Base-by-base conservation (phyloP, 768 basidiomycete species). In the Chiua virens region DNA sequence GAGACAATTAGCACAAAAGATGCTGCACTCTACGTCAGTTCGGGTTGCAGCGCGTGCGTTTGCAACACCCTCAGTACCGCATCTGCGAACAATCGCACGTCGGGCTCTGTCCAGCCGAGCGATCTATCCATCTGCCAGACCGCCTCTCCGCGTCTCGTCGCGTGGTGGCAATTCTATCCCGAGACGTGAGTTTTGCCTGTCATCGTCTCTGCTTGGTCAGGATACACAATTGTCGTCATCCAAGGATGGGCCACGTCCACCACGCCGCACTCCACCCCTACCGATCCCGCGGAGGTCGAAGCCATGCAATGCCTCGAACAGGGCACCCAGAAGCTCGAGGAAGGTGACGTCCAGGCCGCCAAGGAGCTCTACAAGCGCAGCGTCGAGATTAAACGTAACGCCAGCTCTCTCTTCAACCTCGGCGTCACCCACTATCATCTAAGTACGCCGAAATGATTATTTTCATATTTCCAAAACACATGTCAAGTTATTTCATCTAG, bases 381-480 rank as follows among this genome's bases (percentile, higher is more conserved):
- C 61, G 80, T 85, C 25, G 84, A 91, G 62, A 89, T 93, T 50
- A 85, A 86, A 65, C 80, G 83, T 52, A 88, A 79, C 48, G 87
- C 89, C 10, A 89, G 86, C 66, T 85, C 87, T 13, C 77, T 93
- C 35, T 93, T 92, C 71, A 93, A 93, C 65, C 78, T 92, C 14
- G 91, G 92, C 38, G 92, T 93, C 27, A 91, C 92, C 5, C 85
- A 90, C 63, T 93, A 92, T 67, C 91, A 93, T 68, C 79, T 92
- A 42, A 92, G 90, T 92, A 65, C 51, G 84, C 76, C 47, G 21
- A 53, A 37, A 48, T 56, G 43, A 35, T 42, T 35, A 52, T 50
- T 59, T 52, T 48, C 48, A 9, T 54, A n/a, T 43, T 42, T 39
- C 41, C 43, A 56, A 59, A 57, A 42, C 27, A 49, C 47, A 49